phyloP scores from a whole-genome alignment of 2,329 filamentous ascomycete species.

The Cercospora janseana region DNA sequence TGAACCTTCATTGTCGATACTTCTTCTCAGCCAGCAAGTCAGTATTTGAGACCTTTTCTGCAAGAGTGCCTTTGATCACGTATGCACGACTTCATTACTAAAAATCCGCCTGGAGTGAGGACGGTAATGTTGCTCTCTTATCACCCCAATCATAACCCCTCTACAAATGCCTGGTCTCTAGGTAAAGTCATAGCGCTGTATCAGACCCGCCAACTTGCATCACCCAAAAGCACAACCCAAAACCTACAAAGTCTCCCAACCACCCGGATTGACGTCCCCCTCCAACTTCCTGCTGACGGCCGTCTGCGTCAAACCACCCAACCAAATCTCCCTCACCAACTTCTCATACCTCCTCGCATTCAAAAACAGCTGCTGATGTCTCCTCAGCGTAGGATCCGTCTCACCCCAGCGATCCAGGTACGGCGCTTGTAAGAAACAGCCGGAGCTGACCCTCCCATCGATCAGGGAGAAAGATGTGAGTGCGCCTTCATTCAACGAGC shows the following conservation, averaged over 20 bases:
- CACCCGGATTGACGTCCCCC: constrained; percentile 93
- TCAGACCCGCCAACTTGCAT: too few species aligned
- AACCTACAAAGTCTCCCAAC: constrained; percentile 73
- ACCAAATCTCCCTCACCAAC: constrained; percentile 79
- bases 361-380: constrained; percentile 84
- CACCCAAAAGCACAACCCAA: too few species aligned
- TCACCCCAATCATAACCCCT: too few species aligned
- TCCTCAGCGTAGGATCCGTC: constrained; percentile 81
- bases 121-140: too few species aligned
- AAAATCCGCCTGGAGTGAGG: too few species aligned
- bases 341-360: constrained; percentile 93
- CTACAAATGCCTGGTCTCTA: too few species aligned
- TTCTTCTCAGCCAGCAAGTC: too few species aligned
- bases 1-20: too few species aligned
- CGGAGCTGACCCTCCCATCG: constrained; percentile 39
- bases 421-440: constrained; percentile 81
- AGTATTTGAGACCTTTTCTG: too few species aligned
- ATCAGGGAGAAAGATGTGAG: background rate
- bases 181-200: too few species aligned
- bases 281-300: constrained; percentile 88
- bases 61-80: too few species aligned
- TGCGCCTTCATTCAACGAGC: background rate
- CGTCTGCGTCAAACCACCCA: constrained; percentile 82
- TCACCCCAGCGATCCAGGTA: constrained; percentile 97
- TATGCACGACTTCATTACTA: too few species aligned